Evolutionary conservation across 192 early-diverging fungal genomes (phyloP), one percentile per base, ranked within the genome.

Genomic region (Podila epigama): DNA sequence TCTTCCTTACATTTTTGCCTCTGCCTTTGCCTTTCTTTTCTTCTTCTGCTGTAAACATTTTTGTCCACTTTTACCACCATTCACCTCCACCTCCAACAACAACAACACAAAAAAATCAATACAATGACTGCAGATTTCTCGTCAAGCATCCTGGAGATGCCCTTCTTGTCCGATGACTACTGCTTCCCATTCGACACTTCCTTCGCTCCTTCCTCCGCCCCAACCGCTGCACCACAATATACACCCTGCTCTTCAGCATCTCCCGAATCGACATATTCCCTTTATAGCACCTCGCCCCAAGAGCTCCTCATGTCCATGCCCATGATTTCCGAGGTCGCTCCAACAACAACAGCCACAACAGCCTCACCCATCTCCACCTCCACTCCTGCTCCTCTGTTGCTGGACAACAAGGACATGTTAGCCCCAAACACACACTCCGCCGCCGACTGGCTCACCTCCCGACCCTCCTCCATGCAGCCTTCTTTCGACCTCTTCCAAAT

Each of bases 141-240:
- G 35, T 51, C 48, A 15, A 63, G 39, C 48, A 57, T 67, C 29
- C 64, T 75, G 22, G 71, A 60, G 44, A 66, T 75, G 71, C 64
- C 71, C 27, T 75, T 75, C 64, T 50, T 62, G 20, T 60, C 70
- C 22, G 63, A 72, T 2, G 70, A 72, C 57, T 72, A 52, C 34
- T 35, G 58, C 35, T 61, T 67, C 51, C 51, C 63, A 15, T 35
- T 54, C 12, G 31, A 33, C 11, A 25, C 64, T 28, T 50, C 55
- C 15, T 57, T 57, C 13, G 6, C 51, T 12, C n/a, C 51, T 7
- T 18, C 58, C 25, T 28, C 53, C 41, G 25, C 51, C 51, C 50
- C 25, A 51, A 5, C 41, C 44, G 36, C 64, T 12, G n/a, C 61
- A 27, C 22, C 48, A 4, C 10, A 31, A 3, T 13, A 44, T 2